Evolutionary conservation across 1,284 basidiomycete species (phyloP).

Genomic region (Fomitopsis betulina): DNA sequence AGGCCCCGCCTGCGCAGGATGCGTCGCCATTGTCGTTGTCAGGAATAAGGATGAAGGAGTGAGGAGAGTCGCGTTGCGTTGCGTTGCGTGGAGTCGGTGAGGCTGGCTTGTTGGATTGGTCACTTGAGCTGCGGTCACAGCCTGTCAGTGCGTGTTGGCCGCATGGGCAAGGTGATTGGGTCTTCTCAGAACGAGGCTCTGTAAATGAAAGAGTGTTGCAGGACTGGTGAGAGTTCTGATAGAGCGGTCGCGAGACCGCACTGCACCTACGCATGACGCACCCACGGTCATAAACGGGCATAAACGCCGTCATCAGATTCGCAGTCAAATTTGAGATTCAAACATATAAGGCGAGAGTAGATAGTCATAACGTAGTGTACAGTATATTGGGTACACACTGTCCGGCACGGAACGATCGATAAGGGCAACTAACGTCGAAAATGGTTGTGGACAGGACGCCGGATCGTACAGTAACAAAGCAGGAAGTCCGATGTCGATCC

Average conservation of each 20-base stretch:
- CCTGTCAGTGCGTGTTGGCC: neutral
- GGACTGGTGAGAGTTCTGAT: neutral
- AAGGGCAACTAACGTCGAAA: too few relatives aligned
- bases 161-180: neutral
- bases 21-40: constrained; percentile 1
- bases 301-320: neutral
- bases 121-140: neutral
- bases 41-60: too few relatives aligned
- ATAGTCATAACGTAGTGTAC: neutral
- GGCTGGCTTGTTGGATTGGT: neutral
- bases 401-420: neutral
- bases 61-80: too few relatives aligned
- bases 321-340: neutral
- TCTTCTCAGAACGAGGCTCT: neutral
- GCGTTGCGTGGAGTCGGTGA: neutral
- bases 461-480: too few relatives aligned
- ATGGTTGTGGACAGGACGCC: too few relatives aligned
- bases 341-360: too few relatives aligned
- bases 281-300: neutral
- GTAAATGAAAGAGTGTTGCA: too few relatives aligned
- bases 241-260: neutral
- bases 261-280: neutral
- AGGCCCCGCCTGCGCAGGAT: constrained; percentile 2
- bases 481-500: too few relatives aligned
- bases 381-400: neutral